These are phyloP conservation scores for Aechmea fasciata DNA, from an alignment of 176 grass and related monocot species.

Conservation along the genomic window DNA sequence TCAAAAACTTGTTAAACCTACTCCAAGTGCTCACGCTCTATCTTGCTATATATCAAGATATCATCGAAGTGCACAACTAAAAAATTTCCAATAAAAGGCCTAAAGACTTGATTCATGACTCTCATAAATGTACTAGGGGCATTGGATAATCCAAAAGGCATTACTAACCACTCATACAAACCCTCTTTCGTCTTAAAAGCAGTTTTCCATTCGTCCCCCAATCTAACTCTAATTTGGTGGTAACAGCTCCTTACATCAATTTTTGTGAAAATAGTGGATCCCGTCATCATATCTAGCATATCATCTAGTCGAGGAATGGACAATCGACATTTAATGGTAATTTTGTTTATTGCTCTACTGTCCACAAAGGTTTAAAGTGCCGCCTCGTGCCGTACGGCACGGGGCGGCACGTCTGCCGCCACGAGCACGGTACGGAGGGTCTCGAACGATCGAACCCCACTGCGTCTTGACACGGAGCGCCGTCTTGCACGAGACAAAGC, in stretches of 20 bases:
- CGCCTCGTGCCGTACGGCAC: no score
- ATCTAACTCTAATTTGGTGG: conserved; percentile 3
- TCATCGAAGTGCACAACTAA: not conserved
- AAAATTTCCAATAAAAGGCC: not conserved
- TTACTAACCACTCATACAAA: no score
- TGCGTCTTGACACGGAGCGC: no score
- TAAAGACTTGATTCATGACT: conserved; percentile 6
- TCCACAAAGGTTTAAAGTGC: no score
- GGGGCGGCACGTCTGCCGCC: no score
- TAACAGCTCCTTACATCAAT: conserved; percentile 6
- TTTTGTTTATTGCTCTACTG: no score
- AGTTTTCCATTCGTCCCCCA: conserved; percentile 4
- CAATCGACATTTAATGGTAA: no score
- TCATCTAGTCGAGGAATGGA: no score
- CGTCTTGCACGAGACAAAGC: no score
- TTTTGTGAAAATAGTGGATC: not conserved
- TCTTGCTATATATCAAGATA: not conserved
- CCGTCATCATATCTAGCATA: not conserved
- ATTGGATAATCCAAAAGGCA: conserved; percentile 1
- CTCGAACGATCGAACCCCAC: no score
- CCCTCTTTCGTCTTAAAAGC: conserved; percentile 1
- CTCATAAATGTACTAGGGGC: conserved; percentile 1
- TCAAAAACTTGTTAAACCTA: not conserved
- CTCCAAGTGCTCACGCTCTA: not conserved
- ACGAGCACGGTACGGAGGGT: no score